Conservation (phyloP, 805 yeast species). For the Lipomyces chichibuensis region DNA sequence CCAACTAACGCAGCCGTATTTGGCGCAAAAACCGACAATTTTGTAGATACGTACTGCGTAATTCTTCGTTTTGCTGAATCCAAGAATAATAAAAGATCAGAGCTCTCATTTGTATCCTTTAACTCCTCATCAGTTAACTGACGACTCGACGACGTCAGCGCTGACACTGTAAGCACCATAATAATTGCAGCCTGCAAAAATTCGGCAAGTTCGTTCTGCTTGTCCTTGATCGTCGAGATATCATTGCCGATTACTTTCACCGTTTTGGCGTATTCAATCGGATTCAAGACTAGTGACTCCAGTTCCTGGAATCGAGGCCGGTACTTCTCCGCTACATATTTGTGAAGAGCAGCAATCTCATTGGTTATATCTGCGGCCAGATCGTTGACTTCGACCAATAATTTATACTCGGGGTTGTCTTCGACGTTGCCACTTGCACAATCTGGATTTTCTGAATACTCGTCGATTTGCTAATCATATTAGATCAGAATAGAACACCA, state of each 20-base stretch:
- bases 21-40: conserved; percentile 70
- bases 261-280: conserved; percentile 62
- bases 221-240: conserved; percentile 41
- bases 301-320: conserved; percentile 70
- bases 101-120: conserved; percentile 49
- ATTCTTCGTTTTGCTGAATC: conserved; percentile 51
- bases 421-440: conserved; percentile 40
- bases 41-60: conserved; percentile 57
- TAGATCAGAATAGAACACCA: not conserved
- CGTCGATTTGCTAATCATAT: conserved; percentile 22
- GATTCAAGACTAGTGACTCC: conserved; percentile 61
- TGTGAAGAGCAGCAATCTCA: conserved; percentile 57
- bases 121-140: conserved; percentile 46
- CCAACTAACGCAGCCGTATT: conserved; percentile 76
- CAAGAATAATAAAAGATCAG: conserved; percentile 54
- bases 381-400: conserved; percentile 59
- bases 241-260: conserved; percentile 58
- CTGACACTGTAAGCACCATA: conserved; percentile 74
- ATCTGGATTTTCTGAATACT: conserved; percentile 31
- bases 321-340: conserved; percentile 58
- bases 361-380: conserved; percentile 56
- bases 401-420: conserved; percentile 51
- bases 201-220: conserved; percentile 45
- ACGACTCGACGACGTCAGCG: conserved; percentile 52
- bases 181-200: conserved; percentile 65